These are phyloP conservation scores for Tetraselmis striata DNA, from an alignment of 139 green algal genomes.

Conservation along the genomic window DNA sequence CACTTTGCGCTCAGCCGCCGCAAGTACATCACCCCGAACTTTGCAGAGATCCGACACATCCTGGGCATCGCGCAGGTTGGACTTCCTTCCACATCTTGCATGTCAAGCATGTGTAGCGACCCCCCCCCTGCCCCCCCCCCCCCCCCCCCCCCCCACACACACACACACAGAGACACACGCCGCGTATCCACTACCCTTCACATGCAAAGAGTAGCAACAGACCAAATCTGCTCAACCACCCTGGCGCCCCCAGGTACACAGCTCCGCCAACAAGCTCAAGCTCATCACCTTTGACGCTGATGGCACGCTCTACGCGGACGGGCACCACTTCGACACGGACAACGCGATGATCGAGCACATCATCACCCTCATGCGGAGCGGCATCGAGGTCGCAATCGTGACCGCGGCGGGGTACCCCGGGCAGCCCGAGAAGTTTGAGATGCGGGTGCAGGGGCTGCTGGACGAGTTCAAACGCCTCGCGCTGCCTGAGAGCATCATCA, in stretches of 20 bases:
- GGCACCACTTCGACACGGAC: constrained; percentile 88
- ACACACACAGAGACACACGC: background rate
- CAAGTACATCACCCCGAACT: constrained; percentile 91
- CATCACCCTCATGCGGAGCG: constrained; percentile 54
- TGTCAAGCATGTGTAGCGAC: too few species aligned
- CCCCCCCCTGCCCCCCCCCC: background rate
- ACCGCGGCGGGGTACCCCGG: constrained; percentile 90
- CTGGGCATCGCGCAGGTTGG: constrained; percentile 84
- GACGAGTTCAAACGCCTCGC: constrained; percentile 59
- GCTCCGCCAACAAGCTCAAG: constrained; percentile 56
- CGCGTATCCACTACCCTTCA: background rate
- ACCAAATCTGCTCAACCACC: background rate
- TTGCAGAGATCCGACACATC: constrained; percentile 90
- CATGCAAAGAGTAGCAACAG: background rate
- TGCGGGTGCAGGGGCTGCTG: constrained; percentile 74
- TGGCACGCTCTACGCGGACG: constrained; percentile 93
- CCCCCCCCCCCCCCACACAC: background rate
- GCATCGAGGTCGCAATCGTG: constrained; percentile 85
- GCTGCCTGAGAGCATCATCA: constrained; percentile 57
- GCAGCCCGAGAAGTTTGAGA: constrained; percentile 73
- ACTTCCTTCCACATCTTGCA: background rate
- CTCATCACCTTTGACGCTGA: constrained; percentile 96
- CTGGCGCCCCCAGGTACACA: constrained; percentile 57
- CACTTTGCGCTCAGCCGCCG: constrained; percentile 78
- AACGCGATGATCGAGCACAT: constrained; percentile 79